These are phyloP conservation scores for Solanum gracilifrons DNA, from an alignment of 257 asterid species.

Conservation along the genomic window DNA sequence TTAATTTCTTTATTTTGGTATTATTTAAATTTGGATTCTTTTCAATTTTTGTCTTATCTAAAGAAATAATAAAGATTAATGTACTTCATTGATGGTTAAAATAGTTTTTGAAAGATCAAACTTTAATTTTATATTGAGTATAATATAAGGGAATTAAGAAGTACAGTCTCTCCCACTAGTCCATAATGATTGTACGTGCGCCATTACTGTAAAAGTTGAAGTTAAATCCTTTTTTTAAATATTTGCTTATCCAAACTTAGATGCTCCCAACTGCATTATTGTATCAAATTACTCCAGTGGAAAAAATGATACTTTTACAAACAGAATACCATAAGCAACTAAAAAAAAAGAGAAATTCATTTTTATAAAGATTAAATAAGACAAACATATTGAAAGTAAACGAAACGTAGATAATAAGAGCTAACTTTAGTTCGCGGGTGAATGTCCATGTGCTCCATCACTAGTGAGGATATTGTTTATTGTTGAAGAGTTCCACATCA, in stretches of 20 bases:
- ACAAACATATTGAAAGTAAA: no score
- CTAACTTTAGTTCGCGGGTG: not conserved
- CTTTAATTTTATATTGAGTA: not conserved
- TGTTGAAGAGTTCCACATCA: not conserved
- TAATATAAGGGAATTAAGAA: not conserved
- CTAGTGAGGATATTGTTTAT: not conserved
- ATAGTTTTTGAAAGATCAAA: not conserved
- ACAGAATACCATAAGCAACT: not conserved
- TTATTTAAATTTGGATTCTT: not conserved
- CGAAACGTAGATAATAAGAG: no score
- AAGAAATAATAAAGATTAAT: not conserved
- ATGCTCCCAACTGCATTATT: not conserved
- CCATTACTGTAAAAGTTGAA: not conserved
- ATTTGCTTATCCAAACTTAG: not conserved
- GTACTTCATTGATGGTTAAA: not conserved
- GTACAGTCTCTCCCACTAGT: not conserved
- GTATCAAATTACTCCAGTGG: not conserved
- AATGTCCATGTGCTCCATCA: not conserved
- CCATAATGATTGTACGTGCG: not conserved
- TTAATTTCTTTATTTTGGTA: not conserved
- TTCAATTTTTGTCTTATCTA: not conserved
- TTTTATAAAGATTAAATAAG: not conserved
- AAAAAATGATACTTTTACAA: not conserved
- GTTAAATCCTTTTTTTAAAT: not conserved
- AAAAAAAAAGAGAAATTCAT: not conserved